Evolutionary conservation across 2,329 filamentous ascomycete genomes (phyloP).

Genomic region (Colletotrichum echinochloae): DNA sequence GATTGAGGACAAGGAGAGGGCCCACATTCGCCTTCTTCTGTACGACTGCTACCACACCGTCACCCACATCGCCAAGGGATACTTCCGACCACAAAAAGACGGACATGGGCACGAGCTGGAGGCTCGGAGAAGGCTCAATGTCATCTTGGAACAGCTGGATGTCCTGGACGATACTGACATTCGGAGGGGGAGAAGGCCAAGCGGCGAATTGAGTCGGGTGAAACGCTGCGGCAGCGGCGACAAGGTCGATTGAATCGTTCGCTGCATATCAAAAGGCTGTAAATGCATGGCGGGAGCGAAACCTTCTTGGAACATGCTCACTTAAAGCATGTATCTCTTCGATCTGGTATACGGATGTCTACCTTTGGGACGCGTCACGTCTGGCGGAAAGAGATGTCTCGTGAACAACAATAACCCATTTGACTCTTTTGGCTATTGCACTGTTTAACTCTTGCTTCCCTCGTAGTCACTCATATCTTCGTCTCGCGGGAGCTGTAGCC

Average conservation of each 20-base stretch:
- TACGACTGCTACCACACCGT: constrained; percentile 70
- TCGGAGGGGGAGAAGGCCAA: constrained; percentile 50
- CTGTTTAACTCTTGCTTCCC: constrained; percentile 16
- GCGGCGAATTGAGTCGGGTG: constrained; percentile 56
- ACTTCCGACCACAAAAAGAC: constrained; percentile 63
- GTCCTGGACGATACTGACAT: constrained; percentile 50
- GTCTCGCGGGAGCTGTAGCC: constrained; percentile 82
- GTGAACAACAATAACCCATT: not conserved
- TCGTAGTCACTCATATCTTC: constrained; percentile 67
- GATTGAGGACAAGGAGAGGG: constrained; percentile 59
- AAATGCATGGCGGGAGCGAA: not conserved
- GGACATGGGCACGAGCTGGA: constrained; percentile 64
- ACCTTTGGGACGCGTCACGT: not conserved
- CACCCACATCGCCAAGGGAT: constrained; percentile 64
- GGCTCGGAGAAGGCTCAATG: constrained; percentile 63
- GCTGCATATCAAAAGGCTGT: not conserved
- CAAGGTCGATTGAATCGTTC: constrained; percentile 17
- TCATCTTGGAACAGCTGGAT: constrained; percentile 60
- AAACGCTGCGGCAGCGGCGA: constrained; percentile 55
- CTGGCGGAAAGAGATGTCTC: not conserved
- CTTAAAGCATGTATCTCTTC: not conserved
- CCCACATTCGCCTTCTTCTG: constrained; percentile 61
- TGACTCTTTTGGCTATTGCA: not conserved
- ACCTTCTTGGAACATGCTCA: not conserved
- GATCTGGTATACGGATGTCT: not conserved